phyloP scores from a whole-genome alignment of 306 rosid species.

The Neltuma alba region DNA sequence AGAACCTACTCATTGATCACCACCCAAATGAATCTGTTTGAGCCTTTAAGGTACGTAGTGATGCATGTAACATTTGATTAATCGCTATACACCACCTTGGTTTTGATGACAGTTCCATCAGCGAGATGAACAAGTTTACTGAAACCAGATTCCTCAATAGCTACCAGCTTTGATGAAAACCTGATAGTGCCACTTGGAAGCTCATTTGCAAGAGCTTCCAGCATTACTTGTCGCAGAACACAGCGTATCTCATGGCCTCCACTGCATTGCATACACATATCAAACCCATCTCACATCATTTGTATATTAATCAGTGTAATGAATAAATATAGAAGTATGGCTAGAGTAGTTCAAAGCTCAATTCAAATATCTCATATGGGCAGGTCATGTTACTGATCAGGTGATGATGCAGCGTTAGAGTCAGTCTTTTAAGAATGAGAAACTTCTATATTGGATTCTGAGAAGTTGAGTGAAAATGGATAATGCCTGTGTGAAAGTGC shows the following conservation, averaged over 20 bases:
- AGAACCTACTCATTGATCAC: slow-evolving; percentile 49
- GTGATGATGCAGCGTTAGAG: neutral
- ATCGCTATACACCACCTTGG: slow-evolving; percentile 47
- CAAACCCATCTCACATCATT: neutral
- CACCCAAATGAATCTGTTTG: neutral
- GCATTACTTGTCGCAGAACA: slow-evolving; percentile 52
- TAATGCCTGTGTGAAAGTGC: neutral
- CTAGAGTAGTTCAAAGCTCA: neutral
- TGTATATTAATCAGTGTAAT: neutral
- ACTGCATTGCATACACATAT: slow-evolving; percentile 12
- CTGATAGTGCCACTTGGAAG: slow-evolving; percentile 73
- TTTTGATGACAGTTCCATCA: slow-evolving; percentile 63
- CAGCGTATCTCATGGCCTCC: slow-evolving; percentile 57
- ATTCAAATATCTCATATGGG: neutral
- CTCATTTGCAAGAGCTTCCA: slow-evolving; percentile 67
- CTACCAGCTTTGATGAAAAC: slow-evolving; percentile 68
- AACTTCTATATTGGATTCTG: neutral
- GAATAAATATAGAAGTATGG: neutral
- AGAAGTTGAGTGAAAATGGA: neutral
- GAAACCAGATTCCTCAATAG: slow-evolving; percentile 64
- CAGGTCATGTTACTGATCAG: neutral
- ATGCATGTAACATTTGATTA: neutral
- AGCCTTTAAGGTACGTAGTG: neutral
- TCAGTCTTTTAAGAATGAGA: neutral
- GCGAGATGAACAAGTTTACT: slow-evolving; percentile 66